Evolutionary conservation across 2,329 filamentous ascomycete species (phyloP), one percentile per base, ranked within the genome.

Genomic region (Ustilaginoidea virens): DNA sequence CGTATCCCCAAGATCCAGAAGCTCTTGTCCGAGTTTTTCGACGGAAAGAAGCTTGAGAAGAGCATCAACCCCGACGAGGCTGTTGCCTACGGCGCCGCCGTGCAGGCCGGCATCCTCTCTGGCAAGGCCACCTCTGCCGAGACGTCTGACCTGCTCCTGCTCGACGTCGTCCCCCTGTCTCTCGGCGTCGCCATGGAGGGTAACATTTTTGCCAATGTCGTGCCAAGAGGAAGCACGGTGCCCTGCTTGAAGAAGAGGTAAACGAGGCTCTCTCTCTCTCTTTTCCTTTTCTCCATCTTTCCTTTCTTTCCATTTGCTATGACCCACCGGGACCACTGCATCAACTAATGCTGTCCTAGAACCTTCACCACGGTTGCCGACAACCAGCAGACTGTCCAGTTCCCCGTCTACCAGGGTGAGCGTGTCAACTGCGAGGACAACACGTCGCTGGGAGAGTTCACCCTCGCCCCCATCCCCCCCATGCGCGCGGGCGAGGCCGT

Each of bases 31-130:
- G 90, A 98, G 63, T 94, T 86, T 74, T 98, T 98, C 68, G 81
- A 92, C 58, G 86, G 86, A 63, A 98, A 98, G 83, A 94, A 98
- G 80, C 82, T 94, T 44, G 87, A 96, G 75, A 96, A 94, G 73
- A 90, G 81, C 70, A 96, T 96, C 69, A 98, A 98, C 75, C 90
- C 90, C 49, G 90, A 98, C 55, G 90, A 98, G 72, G 90, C 90
- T 46, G 90, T 98, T 51, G 90, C 90, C 48, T 94, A 94, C 64
- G 90, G 90, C 76, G 90, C 90, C 42, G 90, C 90, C 47, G 87
- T 98, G 38, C 90, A 98, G 69, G 90, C 90, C 44, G 90, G 86
- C 75, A 94, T 98, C 57, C 78, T 98, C 42, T 94, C 87, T 35
- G 90, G 90, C 57, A 93, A 94, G 77, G 90, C 90, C 46, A 90